Evolutionary conservation across 176 grass and related monocot species (phyloP).

Genomic region (Musa troglodytarum): DNA sequence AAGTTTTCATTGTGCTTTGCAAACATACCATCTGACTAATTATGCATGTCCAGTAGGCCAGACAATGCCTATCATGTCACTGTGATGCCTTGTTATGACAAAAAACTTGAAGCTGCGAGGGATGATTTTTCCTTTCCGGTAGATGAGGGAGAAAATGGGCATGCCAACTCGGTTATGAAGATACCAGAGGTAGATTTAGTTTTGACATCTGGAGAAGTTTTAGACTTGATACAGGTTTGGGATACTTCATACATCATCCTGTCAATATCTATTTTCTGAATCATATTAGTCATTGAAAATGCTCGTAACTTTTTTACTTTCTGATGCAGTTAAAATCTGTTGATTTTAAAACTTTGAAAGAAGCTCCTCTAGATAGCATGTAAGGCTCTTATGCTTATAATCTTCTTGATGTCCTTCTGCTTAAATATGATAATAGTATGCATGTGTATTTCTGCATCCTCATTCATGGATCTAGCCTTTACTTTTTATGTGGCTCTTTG

Average conservation of each 20-base stretch:
- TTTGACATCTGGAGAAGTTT: constrained; percentile 88
- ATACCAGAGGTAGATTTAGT: constrained; percentile 87
- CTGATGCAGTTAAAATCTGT: constrained; percentile 65
- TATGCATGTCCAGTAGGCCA: constrained; percentile 28
- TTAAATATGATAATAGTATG: background rate
- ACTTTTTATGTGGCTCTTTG: background rate
- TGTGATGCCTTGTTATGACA: constrained; percentile 98
- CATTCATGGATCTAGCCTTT: background rate
- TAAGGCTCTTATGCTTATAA: constrained; percentile 33
- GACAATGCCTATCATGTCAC: constrained; percentile 87
- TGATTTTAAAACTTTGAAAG: constrained; percentile 72
- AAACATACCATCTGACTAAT: background rate
- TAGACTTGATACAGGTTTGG: constrained; percentile 93
- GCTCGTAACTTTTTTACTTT: constrained; percentile 13
- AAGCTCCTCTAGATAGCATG: constrained; percentile 71
- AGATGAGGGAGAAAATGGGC: constrained; percentile 41
- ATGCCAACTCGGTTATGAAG: background rate
- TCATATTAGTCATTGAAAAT: constrained; percentile 9
- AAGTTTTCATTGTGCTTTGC: background rate
- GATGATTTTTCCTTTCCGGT: constrained; percentile 75
- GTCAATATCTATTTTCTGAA: constrained; percentile 3
- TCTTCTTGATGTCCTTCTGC: background rate
- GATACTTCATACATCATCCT: constrained; percentile 7
- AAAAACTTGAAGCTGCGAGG: constrained; percentile 88
- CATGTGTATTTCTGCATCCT: background rate